A percentile compares a stretch with the other conserved stretches of the same genome.
Conservation (phyloP, 257 asterid species). For the Solanum dulcamara region DNA sequence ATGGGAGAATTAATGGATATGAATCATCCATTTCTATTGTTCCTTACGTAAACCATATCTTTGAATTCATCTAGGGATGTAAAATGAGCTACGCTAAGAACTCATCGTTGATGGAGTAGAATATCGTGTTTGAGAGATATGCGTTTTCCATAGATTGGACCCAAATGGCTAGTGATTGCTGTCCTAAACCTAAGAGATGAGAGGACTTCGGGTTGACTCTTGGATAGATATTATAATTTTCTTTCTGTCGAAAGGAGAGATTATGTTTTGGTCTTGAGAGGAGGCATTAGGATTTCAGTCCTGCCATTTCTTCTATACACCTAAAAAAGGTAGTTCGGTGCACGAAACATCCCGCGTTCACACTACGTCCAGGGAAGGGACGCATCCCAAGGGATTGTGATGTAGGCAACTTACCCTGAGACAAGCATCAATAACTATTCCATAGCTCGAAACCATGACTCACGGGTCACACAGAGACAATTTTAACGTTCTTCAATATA, state of each 20-base stretch:
- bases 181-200: not conserved
- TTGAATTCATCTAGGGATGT: not conserved
- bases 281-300: not conserved
- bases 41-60: not conserved
- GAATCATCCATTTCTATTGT: not conserved
- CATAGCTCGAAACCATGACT: not conserved
- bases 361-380: not conserved
- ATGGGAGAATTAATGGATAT: not conserved
- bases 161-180: not conserved
- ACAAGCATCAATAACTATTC: not conserved
- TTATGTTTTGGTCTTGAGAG: not conserved
- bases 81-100: not conserved
- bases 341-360: not conserved
- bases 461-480: not conserved
- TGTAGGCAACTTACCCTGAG: not conserved
- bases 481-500: not conserved
- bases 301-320: not conserved
- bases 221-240: not conserved
- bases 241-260: not conserved
- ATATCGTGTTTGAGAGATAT: not conserved
- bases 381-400: not conserved
- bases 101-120: not conserved
- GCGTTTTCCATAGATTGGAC: not conserved
- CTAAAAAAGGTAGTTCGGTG: not conserved
- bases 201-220: not conserved